Conservation (phyloP, 106 monocot species). For the Dendrobium chrysotoxum region DNA sequence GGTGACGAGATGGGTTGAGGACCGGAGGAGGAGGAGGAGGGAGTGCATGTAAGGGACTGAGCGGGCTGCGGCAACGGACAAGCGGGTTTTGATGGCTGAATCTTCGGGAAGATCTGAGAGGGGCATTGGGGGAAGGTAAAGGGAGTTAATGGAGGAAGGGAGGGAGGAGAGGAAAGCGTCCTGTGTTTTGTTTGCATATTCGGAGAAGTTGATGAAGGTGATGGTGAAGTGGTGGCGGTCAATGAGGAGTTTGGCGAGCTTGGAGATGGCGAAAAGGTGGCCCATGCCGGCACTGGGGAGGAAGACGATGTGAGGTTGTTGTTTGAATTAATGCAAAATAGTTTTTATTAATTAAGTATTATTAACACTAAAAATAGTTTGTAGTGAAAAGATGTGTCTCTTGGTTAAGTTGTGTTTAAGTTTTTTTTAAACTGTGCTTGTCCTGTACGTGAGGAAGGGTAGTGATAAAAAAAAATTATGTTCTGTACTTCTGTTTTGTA, state of each 20-base stretch:
- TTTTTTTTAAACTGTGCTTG: no score
- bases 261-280: slow-evolving; percentile 22
- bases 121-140: slow-evolving; percentile 32
- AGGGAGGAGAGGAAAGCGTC: slow-evolving; percentile 31
- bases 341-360: no score
- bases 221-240: slow-evolving; percentile 33
- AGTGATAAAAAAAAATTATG: no score
- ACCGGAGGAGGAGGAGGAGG: slow-evolving; percentile 13
- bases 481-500: no score
- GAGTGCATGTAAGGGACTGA: slow-evolving; percentile 31
- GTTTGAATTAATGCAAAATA: no score
- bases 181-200: slow-evolving; percentile 12
- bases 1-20: slow-evolving; percentile 20
- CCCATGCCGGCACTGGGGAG: slow-evolving; percentile 25
- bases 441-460: no score
- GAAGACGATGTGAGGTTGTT: slow-evolving; percentile 26
- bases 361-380: no score
- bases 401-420: no score
- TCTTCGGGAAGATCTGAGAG: slow-evolving; percentile 37
- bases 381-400: no score
- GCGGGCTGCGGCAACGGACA: slow-evolving; percentile 21
- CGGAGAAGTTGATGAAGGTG: slow-evolving; percentile 40
- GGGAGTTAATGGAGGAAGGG: slow-evolving; percentile 20
- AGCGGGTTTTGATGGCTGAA: slow-evolving; percentile 18
- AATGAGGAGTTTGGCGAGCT: slow-evolving; percentile 23